phyloP scores from a whole-genome alignment of 2,329 filamentous ascomycete genomes.

The Fusarium sublunatum region DNA sequence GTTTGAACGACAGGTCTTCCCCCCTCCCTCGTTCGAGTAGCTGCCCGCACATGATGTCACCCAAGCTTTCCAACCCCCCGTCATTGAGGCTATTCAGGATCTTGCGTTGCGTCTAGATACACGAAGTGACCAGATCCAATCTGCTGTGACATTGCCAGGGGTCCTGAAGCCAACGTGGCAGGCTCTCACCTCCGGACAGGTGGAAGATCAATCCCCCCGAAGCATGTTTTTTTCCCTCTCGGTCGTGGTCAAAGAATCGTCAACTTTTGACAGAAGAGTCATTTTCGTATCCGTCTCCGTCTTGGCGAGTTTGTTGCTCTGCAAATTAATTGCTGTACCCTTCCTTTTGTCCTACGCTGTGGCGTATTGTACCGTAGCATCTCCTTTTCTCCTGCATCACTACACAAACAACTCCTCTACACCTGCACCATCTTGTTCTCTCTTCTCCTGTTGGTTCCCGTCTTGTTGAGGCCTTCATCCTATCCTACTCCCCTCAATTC shows the following conservation, averaged over 20 bases:
- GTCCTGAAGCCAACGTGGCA: neutral
- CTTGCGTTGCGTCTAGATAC: neutral
- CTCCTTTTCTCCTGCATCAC: neutral
- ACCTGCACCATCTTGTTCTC: conserved; percentile 4
- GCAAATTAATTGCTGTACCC: neutral
- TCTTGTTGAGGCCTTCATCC: conserved; percentile 15
- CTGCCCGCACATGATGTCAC: conserved; percentile 32
- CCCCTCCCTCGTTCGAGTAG: conserved; percentile 14
- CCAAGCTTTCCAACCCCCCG: conserved; percentile 6
- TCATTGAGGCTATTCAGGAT: conserved; percentile 24
- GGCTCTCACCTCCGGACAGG: neutral
- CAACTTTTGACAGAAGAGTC: conserved; percentile 3
- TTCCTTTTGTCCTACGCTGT: conserved; percentile 6
- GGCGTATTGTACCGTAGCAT: conserved; percentile 22
- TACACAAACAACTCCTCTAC: neutral
- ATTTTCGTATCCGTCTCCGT: conserved; percentile 11
- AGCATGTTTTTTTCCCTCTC: conserved; percentile 1
- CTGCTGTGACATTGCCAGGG: neutral
- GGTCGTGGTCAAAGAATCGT: neutral
- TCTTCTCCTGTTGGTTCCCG: conserved; percentile 6
- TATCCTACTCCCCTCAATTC: conserved; percentile 17
- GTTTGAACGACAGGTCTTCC: too few species aligned
- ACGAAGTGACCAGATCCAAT: conserved; percentile 9
- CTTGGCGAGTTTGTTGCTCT: conserved; percentile 5
- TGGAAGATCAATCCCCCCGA: conserved; percentile 8